phyloP scores from a whole-genome alignment of 1,139 yeast genomes.

The Tardiomyces blankii region DNA sequence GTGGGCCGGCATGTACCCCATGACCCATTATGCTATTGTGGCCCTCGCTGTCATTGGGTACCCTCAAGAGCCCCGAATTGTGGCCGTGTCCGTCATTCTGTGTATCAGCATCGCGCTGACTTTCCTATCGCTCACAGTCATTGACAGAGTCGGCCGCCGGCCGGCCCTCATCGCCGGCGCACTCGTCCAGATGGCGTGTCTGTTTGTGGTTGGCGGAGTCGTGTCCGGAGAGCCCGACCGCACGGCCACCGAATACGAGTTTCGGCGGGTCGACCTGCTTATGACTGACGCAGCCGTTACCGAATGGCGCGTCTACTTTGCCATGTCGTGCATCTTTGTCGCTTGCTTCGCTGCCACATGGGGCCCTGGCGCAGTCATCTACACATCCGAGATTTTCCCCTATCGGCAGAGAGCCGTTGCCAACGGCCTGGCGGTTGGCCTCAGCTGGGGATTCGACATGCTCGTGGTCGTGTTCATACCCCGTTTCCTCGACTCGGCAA shows the following conservation, averaged over 20 bases:
- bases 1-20: conserved; percentile 12
- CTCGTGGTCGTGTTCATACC: conserved; percentile 21
- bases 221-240: conserved; percentile 25
- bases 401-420: conserved; percentile 39
- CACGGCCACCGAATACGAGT: conserved; percentile 1
- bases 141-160: conserved; percentile 39
- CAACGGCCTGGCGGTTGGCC: conserved; percentile 37
- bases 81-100: conserved; percentile 44
- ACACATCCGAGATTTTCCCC: conserved; percentile 42
- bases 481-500: conserved; percentile 4
- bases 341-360: conserved; percentile 23
- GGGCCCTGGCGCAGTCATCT: conserved; percentile 31
- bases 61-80: conserved; percentile 30
- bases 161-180: conserved; percentile 30
- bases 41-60: conserved; percentile 14
- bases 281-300: not conserved
- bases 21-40: conserved; percentile 13
- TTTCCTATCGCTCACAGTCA: conserved; percentile 34
- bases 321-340: conserved; percentile 34
- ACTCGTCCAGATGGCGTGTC: conserved; percentile 39
- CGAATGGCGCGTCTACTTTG: conserved; percentile 30
- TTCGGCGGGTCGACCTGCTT: not conserved
- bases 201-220: conserved; percentile 33
- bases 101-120: conserved; percentile 35
- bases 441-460: conserved; percentile 34